These are phyloP conservation scores for Trypanosoma boissoni DNA, from an alignment of 208 protist species.

Conservation along the genomic window DNA sequence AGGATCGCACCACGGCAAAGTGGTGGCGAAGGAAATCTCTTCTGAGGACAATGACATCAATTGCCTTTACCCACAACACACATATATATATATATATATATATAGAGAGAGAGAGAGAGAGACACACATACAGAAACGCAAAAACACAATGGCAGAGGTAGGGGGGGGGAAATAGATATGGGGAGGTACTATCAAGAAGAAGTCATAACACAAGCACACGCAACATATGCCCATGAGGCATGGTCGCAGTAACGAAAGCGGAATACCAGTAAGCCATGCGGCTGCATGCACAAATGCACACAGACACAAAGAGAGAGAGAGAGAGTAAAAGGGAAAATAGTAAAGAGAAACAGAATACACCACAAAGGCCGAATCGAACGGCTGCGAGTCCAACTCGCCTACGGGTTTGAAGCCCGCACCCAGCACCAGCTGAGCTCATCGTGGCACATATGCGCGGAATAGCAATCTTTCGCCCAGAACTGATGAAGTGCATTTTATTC, in stretches of 20 bases:
- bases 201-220: too few species aligned
- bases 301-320: background rate
- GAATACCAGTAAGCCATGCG: too few species aligned
- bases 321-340: background rate
- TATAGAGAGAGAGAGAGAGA: too few species aligned
- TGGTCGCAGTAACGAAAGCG: background rate
- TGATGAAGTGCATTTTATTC: too few species aligned
- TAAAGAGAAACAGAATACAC: conserved; percentile 29
- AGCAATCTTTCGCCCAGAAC: background rate
- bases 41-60: too few species aligned
- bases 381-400: conserved; percentile 92
- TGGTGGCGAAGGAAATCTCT: too few species aligned
- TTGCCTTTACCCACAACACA: too few species aligned
- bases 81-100: too few species aligned
- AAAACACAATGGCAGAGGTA: too few species aligned
- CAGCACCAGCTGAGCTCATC: conserved; percentile 91
- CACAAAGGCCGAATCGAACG: conserved; percentile 93
- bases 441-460: conserved; percentile 31
- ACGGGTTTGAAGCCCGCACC: conserved; percentile 92
- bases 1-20: conserved; percentile 13
- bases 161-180: too few species aligned
- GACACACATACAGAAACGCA: too few species aligned
- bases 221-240: background rate
- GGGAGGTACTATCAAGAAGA: too few species aligned
- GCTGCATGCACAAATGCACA: background rate